Base-by-base conservation (phyloP, 352 stramenopile species). In the Pythium pyrilobum region DNA sequence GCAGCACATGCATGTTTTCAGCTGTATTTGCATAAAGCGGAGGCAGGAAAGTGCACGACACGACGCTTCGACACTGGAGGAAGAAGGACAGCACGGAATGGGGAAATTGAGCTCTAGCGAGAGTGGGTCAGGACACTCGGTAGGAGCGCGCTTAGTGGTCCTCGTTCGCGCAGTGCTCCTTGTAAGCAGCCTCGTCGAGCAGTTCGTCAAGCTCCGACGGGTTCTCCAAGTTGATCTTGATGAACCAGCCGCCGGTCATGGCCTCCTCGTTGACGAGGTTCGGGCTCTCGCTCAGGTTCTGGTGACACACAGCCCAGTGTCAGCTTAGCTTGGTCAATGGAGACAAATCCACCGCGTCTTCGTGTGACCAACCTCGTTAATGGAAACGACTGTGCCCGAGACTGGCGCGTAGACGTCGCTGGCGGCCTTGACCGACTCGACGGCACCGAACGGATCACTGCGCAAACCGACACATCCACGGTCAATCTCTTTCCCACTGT, bases 341-440 rank as follows among this genome's bases (percentile, higher is more conserved):
- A 27, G 24, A 48, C 39, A 10, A 16, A 42, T 16, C 21, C 57
- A 45, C 64, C 5, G 25, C 9, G 4, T 21, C 21, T 36, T 36
- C 1, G n/a, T 27, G 8, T 23, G 12, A 32, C 21, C 16, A 27
- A 89, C 81, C 62, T 97, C 85, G 71, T 99, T 99, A 7, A 98
- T 66, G 48, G 96, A 96, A 28, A 95, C 61, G 33, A 99, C 79
- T 36, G 81, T 97, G 56, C 97, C 96, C 38, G 72, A 71, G 20
- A 97, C 89, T 33, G 96, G 96, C 34, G 82, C 74, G 75, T 99
- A 99, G 48, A 99, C 91, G 55, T 99, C 97, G 25, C 85, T 98
- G 23, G 97, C 96, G 41, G 96, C 96, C 85, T 99, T 99, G 44
- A 99, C 96, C 24, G 96, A 99, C 77, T 99, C 97, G 4, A 99